A percentile compares a stretch with the other conserved stretches of the same genome.
phyloP scores from a whole-genome alignment of 2,329 filamentous ascomycete genomes.

The Daldinia sp. region DNA sequence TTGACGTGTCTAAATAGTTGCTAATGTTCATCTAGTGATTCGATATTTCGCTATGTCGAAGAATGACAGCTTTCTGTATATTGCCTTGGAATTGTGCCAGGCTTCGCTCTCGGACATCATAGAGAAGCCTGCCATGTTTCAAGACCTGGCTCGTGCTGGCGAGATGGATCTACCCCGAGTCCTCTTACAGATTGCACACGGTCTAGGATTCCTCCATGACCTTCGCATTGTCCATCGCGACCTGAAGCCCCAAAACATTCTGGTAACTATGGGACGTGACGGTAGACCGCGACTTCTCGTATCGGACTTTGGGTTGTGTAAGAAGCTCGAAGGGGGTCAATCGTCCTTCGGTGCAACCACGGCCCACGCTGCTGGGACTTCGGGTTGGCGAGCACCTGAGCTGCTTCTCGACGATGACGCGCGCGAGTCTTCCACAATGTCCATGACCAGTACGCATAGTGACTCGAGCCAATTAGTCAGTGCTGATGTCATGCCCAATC shows the following conservation, averaged over 20 bases:
- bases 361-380: constrained; percentile 89
- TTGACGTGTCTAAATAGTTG: background rate
- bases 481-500: constrained; percentile 67
- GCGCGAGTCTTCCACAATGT: constrained; percentile 55
- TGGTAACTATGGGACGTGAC: constrained; percentile 78
- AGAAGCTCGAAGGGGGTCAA: constrained; percentile 93
- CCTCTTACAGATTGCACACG: constrained; percentile 87
- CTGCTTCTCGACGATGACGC: constrained; percentile 82
- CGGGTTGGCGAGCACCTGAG: constrained; percentile 96
- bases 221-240: constrained; percentile 96
- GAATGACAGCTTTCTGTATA: constrained; percentile 91
- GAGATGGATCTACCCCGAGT: constrained; percentile 80
- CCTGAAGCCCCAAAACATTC: constrained; percentile 96
- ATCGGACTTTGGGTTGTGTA: constrained; percentile 96
- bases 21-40: constrained; percentile 69
- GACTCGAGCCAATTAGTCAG: constrained; percentile 67
- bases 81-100: constrained; percentile 91
- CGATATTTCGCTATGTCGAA: constrained; percentile 94
- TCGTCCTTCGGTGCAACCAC: constrained; percentile 96
- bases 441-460: constrained; percentile 64
- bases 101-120: constrained; percentile 93
- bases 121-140: constrained; percentile 74
- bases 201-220: constrained; percentile 86
- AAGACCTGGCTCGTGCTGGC: constrained; percentile 74
- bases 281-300: constrained; percentile 85